Base-by-base conservation (phyloP, 805 yeast species). In the Candida lessepsii region DNA sequence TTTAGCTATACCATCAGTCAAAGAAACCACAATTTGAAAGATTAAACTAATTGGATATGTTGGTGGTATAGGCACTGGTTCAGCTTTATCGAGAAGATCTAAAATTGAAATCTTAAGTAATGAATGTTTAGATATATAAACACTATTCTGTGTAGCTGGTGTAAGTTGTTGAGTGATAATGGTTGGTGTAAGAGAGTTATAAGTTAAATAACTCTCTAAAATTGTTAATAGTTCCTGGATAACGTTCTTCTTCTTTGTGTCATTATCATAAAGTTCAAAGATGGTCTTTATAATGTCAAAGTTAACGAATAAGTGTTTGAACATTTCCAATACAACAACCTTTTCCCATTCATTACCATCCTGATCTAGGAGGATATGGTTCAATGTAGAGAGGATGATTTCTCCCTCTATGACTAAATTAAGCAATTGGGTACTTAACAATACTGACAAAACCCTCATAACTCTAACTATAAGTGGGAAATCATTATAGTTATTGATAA, bases 71-170 rank as follows among this genome's bases (percentile, higher is more conserved):
- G 73, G 63, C 1, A 67, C 53, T 0, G 96, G 96, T 19, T 86
- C 95, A 0, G 66, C 50, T 52, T 89, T 89, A 55, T 91, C 98
- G 17, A 93, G 69, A 39, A 82, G 75, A 41, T 91, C 96, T 21
- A 90, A 67, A 41, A 80, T 73, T 10, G 80, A 64, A 0, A 81
- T 68, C 48, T 79, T 76, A 34, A 75, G 60, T 2, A 67, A 54
- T 0, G 86, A 75, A 3, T 65, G 59, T 11, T 59, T 55, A 0
- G 80, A 70, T 20, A 81, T 60, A 16, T 46, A 35, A 3, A 27
- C 10, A 19, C 37, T 13, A 11, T 34, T 37, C 5, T 29, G 21
- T 14, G 14, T 11, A 1, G 47, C 53, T 26, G 46, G 29, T 24
- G 46, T 45, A 2, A 65, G 43, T 1, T 49, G 46, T 14, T 50